Conservation (phyloP, 441 rosid species). For the Breynia disticha region DNA sequence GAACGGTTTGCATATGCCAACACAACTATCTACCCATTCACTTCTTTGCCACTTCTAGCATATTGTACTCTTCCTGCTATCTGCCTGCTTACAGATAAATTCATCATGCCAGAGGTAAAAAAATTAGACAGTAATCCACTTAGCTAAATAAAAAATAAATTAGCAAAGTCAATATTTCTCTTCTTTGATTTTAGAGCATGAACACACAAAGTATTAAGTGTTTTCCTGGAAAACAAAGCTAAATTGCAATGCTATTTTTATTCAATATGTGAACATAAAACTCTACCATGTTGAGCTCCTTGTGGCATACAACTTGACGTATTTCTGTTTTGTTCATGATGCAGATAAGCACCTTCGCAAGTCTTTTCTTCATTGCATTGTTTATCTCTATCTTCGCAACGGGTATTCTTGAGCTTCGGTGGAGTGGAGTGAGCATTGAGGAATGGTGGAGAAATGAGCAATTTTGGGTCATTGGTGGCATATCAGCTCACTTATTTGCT, state of each 20-base stretch:
- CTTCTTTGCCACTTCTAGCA: conserved; percentile 88
- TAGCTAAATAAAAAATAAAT: too few relatives aligned
- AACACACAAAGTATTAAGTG: too few relatives aligned
- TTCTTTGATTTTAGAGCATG: too few relatives aligned
- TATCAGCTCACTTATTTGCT: conserved; percentile 88
- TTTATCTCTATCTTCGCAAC: conserved; percentile 70
- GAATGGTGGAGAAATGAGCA: conserved; percentile 99
- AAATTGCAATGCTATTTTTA: too few relatives aligned
- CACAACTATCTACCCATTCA: conserved; percentile 90
- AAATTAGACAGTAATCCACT: conserved; percentile 5
- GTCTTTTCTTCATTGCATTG: conserved; percentile 77
- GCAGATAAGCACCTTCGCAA: conserved; percentile 86
- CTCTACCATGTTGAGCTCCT: not conserved
- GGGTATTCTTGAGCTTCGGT: conserved; percentile 76
- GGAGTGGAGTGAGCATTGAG: conserved; percentile 99
- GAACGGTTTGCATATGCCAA: conserved; percentile 78
- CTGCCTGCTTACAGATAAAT: conserved; percentile 85
- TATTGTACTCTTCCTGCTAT: too few relatives aligned
- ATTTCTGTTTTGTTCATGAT: conserved; percentile 5
- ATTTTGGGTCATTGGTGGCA: conserved; percentile 94
- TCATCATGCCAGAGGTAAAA: conserved; percentile 89
- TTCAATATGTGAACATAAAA: too few relatives aligned
- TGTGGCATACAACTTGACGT: conserved; percentile 2
- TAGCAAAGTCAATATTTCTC: not conserved
- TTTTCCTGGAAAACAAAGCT: too few relatives aligned